A percentile compares a stretch with the other conserved stretches of the same genome.
Evolutionary conservation across 371 early-diverging fungal genomes (phyloP).

Genomic region (Mortierella sp.): DNA sequence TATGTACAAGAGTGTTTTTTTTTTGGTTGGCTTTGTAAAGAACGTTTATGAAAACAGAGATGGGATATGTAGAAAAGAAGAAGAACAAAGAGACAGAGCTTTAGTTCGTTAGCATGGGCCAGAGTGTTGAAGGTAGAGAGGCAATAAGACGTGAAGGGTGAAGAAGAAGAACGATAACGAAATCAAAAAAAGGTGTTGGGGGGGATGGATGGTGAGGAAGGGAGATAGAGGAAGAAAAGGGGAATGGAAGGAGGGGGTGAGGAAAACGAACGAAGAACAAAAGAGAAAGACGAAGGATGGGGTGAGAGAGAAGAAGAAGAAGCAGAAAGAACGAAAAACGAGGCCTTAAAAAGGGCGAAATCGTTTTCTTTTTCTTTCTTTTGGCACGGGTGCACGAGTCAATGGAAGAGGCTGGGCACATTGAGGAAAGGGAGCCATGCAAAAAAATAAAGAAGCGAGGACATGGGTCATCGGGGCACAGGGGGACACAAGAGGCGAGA

Average conservation of each 20-base stretch:
- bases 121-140: conserved; percentile 15
- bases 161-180: conserved; percentile 1
- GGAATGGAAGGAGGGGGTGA: conserved; percentile 8
- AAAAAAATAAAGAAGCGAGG: conserved; percentile 13
- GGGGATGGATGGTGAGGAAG: neutral
- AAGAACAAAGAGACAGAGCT: conserved; percentile 3
- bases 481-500: neutral
- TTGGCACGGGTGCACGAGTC: neutral
- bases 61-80: neutral
- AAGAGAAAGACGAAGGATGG: conserved; percentile 3
- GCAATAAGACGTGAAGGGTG: conserved; percentile 18
- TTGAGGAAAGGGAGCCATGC: conserved; percentile 18
- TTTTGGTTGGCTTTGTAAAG: conserved; percentile 5
- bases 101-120: conserved; percentile 10
- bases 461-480: conserved; percentile 11
- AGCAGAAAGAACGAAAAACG: neutral
- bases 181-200: conserved; percentile 6
- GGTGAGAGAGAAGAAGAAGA: neutral
- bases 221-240: neutral
- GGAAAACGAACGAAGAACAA: conserved; percentile 7
- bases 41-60: conserved; percentile 2
- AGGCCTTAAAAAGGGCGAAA: neutral
- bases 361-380: neutral
- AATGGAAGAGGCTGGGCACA: too few species aligned
- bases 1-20: conserved; percentile 16